Evolutionary conservation across 495 filamentous ascomycete species (phyloP).

Genomic region (Chaetomidium leptoderma): DNA sequence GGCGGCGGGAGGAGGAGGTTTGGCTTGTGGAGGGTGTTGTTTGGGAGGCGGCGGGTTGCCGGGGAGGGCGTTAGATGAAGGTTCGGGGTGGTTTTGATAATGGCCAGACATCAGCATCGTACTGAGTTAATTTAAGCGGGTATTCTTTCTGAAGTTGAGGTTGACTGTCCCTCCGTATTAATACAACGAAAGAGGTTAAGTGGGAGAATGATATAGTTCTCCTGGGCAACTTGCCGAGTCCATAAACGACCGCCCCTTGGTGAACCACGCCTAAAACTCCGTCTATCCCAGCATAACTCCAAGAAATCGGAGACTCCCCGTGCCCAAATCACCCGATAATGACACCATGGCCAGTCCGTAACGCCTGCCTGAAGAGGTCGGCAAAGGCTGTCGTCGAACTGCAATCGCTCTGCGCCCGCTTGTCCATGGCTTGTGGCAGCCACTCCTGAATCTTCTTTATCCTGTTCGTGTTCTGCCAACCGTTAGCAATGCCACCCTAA

Average conservation of each 20-base stretch:
- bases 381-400: conserved; percentile 36
- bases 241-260: no score
- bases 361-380: conserved; percentile 34
- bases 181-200: no score
- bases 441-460: conserved; percentile 66
- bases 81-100: background rate
- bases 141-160: no score
- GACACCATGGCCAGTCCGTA: conserved; percentile 24
- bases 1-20: conserved; percentile 8
- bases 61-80: background rate
- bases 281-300: conserved; percentile 1
- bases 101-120: background rate
- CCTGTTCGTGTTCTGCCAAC: conserved; percentile 58
- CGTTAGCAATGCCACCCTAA: conserved; percentile 1
- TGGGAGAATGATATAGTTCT: no score
- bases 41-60: conserved; percentile 15
- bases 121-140: no score
- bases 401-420: conserved; percentile 51
- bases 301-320: background rate
- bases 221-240: no score
- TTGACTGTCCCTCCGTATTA: no score
- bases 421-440: conserved; percentile 57
- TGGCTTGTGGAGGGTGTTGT: conserved; percentile 20
- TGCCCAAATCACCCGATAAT: conserved; percentile 5
- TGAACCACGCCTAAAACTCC: no score